A percentile compares a stretch with the other conserved stretches of the same genome.
Conservation (phyloP, 208 protist genomes). For the Crithidia expoeki region DNA sequence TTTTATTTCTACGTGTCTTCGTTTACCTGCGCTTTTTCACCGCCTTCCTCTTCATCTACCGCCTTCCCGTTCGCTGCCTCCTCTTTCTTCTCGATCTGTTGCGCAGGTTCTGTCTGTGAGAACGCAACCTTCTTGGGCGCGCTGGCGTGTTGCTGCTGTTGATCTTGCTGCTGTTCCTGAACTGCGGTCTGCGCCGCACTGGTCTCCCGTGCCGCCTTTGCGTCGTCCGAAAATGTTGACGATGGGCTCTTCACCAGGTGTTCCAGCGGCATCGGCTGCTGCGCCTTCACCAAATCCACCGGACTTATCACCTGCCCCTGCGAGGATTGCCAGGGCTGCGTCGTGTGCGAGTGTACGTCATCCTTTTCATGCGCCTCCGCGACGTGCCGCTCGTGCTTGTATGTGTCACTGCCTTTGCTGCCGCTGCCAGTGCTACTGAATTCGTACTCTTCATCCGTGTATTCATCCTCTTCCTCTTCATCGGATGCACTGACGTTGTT, state of each 20-base stretch:
- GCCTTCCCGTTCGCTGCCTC: neutral
- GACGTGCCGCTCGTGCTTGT: constrained; percentile 28
- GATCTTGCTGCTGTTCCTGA: neutral
- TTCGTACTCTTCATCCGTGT: constrained; percentile 28
- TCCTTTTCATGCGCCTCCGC: constrained; percentile 2
- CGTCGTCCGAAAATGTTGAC: neutral
- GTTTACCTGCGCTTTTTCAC: neutral
- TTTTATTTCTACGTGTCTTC: neutral
- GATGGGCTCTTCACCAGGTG: neutral
- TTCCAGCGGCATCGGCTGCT: neutral
- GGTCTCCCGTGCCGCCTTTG: neutral
- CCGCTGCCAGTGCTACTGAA: constrained; percentile 11
- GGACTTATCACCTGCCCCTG: constrained; percentile 4
- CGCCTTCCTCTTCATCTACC: neutral
- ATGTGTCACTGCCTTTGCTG: constrained; percentile 13
- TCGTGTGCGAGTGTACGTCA: neutral
- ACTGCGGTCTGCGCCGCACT: neutral
- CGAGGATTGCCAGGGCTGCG: constrained; percentile 5
- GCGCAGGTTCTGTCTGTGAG: neutral
- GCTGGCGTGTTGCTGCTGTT: neutral
- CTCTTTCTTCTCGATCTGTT: neutral
- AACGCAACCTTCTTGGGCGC: neutral
- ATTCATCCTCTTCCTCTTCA: constrained; percentile 26
- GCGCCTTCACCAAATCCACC: constrained; percentile 1
- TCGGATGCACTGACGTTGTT: constrained; percentile 22